These are phyloP conservation scores for Quambalaria eucalypti DNA, from an alignment of 1,284 basidiomycete genomes.

Conservation along the genomic window DNA sequence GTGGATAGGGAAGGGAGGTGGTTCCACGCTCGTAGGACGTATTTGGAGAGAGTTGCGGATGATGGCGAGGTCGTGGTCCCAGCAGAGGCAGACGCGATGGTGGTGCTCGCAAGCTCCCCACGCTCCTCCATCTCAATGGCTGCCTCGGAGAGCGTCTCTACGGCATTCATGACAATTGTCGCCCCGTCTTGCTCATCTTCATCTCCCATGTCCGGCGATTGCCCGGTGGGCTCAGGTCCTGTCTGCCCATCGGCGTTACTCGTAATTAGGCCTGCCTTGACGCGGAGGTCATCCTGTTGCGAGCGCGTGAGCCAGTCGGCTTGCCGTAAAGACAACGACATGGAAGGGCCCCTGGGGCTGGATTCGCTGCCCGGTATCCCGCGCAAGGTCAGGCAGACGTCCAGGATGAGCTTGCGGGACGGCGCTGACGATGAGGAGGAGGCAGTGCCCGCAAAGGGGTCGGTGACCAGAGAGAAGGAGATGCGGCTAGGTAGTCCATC, in stretches of 20 bases:
- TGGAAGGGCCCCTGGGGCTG: too few relatives aligned
- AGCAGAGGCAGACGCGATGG: too few relatives aligned
- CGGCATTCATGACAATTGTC: neutral
- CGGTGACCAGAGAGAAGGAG: neutral
- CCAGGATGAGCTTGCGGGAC: neutral
- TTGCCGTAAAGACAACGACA: too few relatives aligned
- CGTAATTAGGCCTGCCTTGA: too few relatives aligned
- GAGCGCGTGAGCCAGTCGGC: too few relatives aligned
- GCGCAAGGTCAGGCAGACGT: neutral
- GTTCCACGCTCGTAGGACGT: slow-evolving; percentile 20
- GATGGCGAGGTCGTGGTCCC: neutral
- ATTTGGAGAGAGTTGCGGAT: neutral
- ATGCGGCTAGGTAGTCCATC: neutral
- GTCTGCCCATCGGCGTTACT: too few relatives aligned
- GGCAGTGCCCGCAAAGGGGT: neutral
- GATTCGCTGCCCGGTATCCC: too few relatives aligned
- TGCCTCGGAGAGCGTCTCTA: neutral
- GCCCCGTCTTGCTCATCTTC: neutral
- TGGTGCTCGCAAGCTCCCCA: too few relatives aligned
- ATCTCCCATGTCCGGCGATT: too few relatives aligned
- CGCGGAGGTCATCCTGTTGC: too few relatives aligned
- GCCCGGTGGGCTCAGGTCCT: too few relatives aligned
- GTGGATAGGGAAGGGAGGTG: slow-evolving; percentile 28
- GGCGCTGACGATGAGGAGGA: neutral
- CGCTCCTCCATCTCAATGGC: neutral